Evolutionary conservation across 2,329 filamentous ascomycete species (phyloP), one percentile per base, ranked within the genome.

Genomic region (Didymellaceae sp.): DNA sequence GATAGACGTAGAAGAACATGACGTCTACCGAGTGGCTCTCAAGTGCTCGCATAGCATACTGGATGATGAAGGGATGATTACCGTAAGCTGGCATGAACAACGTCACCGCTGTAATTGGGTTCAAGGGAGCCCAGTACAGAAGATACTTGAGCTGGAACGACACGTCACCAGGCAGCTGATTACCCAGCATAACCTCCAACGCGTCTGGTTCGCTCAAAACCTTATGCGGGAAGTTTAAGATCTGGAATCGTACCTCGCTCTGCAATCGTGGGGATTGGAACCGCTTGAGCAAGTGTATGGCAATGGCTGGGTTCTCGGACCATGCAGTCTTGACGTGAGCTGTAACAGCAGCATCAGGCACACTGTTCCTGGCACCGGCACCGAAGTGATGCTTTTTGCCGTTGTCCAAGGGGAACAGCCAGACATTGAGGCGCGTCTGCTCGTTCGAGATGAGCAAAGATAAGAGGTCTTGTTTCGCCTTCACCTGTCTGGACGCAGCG

Each of bases 1-100:
- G 94, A 6, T 95, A 94, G 2, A 99, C 94, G 68, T 97, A 97
- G 75, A 97, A 99, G 80, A 99, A 99, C 0, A 93, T 96, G 16
- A 97, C 86, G 69, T 97, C 94, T n/a, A 97, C 87, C 0, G 91
- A 88, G 67, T 99, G 94, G 61, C 89, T 92, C 70, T 99, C 94
- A 38, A 99, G 75, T 3, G 94, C 90, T 64, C 92, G 86, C 87
- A 99, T 96, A 1, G 94, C 94, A 72, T 97, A 99, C 72, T 99
- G 95, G 30, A 97, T 85, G 44, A 99, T 82, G 74, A 92, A 95
- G 0, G 95, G 90, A 66, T 99, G 88, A 65, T 96, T 93, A 31
- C 87, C 86, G 72, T 95, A 99, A 1, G 88, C 86, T 0, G 95
- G 95, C 61, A 96, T 73, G 77, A 99, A 97, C 74, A 95, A 91